Base-by-base conservation (phyloP, 1,139 yeast genomes). In the Meyerozyma athensensis region DNA sequence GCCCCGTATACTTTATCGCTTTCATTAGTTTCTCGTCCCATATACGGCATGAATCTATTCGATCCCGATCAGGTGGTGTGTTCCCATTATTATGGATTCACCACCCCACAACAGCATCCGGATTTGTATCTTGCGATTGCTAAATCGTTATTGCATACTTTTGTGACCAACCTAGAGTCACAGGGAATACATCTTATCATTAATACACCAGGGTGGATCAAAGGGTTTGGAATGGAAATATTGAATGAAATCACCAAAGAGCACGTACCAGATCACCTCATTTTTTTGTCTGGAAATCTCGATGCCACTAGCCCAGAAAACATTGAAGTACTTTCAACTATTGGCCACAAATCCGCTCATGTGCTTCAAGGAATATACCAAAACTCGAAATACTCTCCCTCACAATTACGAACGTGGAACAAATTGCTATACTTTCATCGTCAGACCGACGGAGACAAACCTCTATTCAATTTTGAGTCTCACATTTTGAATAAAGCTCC, bases 181-280 rank as follows among this genome's bases (percentile, higher is more conserved):
- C 43, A 45, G 14, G 65, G 66, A 33, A 61, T 70, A 17, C 69
- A 74, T 7, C 60, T 89, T 9, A 58, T 92, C 1, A 70, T 90
- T 3, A 90, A 90, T 49, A 79, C 94, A 0, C 95, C 97, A 0
- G 97, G 97, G 0, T 90, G 97, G 97, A 75, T 89, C 19, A 86
- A 85, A 58, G 97, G 97, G 0, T 79, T 79, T 43, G 98, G 97
- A 0, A 68, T 81, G 26, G 82, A 81, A 39, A 59, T 90, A 7
- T 63, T 86, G 16, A 62, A 61, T 12, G 63, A 71, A 12, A 61
- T 87, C 2, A 63, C 82, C 2, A 45, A 52, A 1, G 45, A 59
- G 7, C 56, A 77, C 1, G 57, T 65, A n/a, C 86, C 94, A 0
- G 71, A 81, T 1, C 67, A 74, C 43, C 56, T 85, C 20, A 56